phyloP scores from a whole-genome alignment of 1,284 basidiomycete species.

The Malassezia arunalokei region DNA sequence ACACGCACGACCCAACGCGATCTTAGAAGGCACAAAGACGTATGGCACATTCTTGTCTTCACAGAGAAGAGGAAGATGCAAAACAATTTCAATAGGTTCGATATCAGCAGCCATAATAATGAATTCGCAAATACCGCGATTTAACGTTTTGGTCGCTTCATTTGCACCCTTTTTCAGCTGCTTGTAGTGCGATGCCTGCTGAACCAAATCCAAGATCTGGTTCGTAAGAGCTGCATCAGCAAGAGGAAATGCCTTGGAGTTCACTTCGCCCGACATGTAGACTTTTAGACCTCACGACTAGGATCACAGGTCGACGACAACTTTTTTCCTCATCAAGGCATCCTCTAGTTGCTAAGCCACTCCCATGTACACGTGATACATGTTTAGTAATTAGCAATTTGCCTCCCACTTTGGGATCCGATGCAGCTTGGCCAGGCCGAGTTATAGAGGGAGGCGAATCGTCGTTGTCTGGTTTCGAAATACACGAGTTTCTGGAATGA shows the following conservation, averaged over 20 bases:
- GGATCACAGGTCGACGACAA: slow-evolving; percentile 18
- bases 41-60: slow-evolving; percentile 99
- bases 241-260: slow-evolving; percentile 81
- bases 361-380: too few species aligned
- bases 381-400: too few species aligned
- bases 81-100: slow-evolving; percentile 91
- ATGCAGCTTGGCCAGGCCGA: too few species aligned
- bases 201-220: slow-evolving; percentile 57
- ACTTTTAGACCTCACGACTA: slow-evolving; percentile 18
- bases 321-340: neutral
- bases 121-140: slow-evolving; percentile 96
- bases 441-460: too few species aligned
- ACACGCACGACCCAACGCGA: slow-evolving; percentile 87
- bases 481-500: neutral
- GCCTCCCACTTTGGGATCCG: too few species aligned
- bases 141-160: slow-evolving; percentile 89
- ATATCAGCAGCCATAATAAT: slow-evolving; percentile 84
- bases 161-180: slow-evolving; percentile 98
- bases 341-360: neutral
- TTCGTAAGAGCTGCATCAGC: slow-evolving; percentile 82
- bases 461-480: neutral
- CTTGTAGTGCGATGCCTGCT: slow-evolving; percentile 63
- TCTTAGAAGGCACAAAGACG: slow-evolving; percentile 85
- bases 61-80: slow-evolving; percentile 91
- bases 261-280: slow-evolving; percentile 37